Conservation (phyloP, 176 grass and related monocot species). For the Oryza brachyantha region DNA sequence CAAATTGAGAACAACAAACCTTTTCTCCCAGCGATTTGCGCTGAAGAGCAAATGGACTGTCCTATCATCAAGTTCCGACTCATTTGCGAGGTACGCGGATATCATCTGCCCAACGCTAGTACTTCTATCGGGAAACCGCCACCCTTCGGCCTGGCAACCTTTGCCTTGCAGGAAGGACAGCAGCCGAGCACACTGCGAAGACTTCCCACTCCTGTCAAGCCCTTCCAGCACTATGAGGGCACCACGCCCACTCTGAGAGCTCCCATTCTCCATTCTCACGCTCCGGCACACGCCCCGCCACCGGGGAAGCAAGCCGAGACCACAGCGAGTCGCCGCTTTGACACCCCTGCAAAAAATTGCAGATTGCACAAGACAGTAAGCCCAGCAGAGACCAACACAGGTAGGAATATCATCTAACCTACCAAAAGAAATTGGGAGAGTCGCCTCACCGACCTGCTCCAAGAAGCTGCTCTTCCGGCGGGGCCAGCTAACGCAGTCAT, state of each 20-base stretch:
- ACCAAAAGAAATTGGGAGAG: not conserved
- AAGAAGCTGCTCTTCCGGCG: slow-evolving; percentile 19
- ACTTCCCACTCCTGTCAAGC: slow-evolving; percentile 74
- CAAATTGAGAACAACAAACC: slow-evolving; percentile 28
- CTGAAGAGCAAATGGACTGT: slow-evolving; percentile 85
- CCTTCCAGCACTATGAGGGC: slow-evolving; percentile 86
- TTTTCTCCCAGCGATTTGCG: slow-evolving; percentile 95
- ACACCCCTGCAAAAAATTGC: slow-evolving; percentile 27
- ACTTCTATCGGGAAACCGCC: slow-evolving; percentile 72
- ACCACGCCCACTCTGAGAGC: slow-evolving; percentile 39
- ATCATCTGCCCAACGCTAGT: slow-evolving; percentile 78
- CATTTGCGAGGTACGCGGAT: slow-evolving; percentile 72
- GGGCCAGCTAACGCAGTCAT: slow-evolving; percentile 42
- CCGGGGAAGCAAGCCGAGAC: not conserved
- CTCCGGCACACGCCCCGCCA: slow-evolving; percentile 24
- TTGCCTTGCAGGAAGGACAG: slow-evolving; percentile 59
- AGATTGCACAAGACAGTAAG: not conserved
- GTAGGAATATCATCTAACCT: not conserved
- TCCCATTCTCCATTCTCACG: slow-evolving; percentile 40
- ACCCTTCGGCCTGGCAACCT: slow-evolving; percentile 56
- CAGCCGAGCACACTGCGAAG: slow-evolving; percentile 67
- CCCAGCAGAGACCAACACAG: not conserved
- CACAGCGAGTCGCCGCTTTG: not conserved
- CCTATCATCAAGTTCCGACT: slow-evolving; percentile 83
- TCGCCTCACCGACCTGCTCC: slow-evolving; percentile 32